Evolutionary conservation across 805 yeast species (phyloP), one percentile per base, ranked within the genome.

Genomic region (Wickerhamomyces bovis): DNA sequence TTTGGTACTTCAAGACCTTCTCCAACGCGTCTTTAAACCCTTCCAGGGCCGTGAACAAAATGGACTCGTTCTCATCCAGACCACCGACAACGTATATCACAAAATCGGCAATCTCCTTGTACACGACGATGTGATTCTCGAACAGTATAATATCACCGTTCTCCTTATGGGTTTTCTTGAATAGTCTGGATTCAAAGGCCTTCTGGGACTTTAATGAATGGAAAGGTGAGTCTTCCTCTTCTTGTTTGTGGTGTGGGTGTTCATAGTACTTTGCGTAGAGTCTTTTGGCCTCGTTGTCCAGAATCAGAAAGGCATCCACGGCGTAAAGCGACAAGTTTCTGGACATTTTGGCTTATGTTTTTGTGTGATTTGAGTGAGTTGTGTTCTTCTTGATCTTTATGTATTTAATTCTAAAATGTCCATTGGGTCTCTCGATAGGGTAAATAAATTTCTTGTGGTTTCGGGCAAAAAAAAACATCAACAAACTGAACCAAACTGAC

Each of bases 11-110:
- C 50, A 90, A 71, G 43, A 90, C 75, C 49, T 87, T 80, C 55
- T 85, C 92, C 51, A 94, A 70, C 12, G 96, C 85, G 52, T 89
- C 96, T 54, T 77, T 77, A 52, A 94, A 74, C 26, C 92, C 96
- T 53, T 78, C 73, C 44, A 89, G 77, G 33, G 85, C 83, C 42
- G 83, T 82, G 67, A 76, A 88, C 38, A 92, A 69, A 67, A 89
- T 71, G 26, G 83, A 70, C 69, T 94, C 99, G 65, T 89, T 94
- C 68, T 92, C 98, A 51, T 84, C 83, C 47, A 85, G 63, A 28
- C 78, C 77, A 33, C 92, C 92, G 45, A 89, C 77, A 42, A 90
- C 62, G 55, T 84, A 80, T 46, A 94, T 64, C 22, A 85, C 66
- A 39, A 84, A 76, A 63, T 94, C 98, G 45, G 87, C 75, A 49